These are phyloP conservation scores for Aspergillus wentii DNA, from an alignment of 495 filamentous ascomycete genomes.

Conservation along the genomic window DNA sequence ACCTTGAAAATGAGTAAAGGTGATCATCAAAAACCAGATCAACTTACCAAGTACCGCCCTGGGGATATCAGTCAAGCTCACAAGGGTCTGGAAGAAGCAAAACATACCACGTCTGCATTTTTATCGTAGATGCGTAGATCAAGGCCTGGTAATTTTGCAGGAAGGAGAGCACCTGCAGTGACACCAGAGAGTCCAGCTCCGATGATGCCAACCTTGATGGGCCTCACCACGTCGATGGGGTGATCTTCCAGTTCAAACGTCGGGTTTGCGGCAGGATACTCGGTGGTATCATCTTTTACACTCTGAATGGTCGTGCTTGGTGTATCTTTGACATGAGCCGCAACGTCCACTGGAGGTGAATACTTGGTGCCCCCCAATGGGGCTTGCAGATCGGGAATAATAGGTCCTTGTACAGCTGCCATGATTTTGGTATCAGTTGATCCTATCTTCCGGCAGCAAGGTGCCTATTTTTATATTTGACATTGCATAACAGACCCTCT, in stretches of 20 bases:
- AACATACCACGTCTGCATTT: slow-evolving; percentile 47
- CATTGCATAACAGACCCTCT: too few relatives aligned
- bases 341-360: too few relatives aligned
- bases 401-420: slow-evolving; percentile 7
- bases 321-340: too few relatives aligned
- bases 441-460: too few relatives aligned
- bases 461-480: neutral
- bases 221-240: slow-evolving; percentile 32
- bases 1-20: slow-evolving; percentile 24
- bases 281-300: too few relatives aligned
- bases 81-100: neutral
- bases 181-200: slow-evolving; percentile 50
- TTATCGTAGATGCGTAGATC: slow-evolving; percentile 53
- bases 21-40: too few relatives aligned
- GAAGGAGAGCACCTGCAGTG: slow-evolving; percentile 44
- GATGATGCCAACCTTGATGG: slow-evolving; percentile 47
- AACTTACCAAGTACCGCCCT: slow-evolving; percentile 50
- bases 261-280: neutral
- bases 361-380: neutral
- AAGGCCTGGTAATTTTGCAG: slow-evolving; percentile 45
- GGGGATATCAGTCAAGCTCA: neutral
- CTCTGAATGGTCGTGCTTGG: too few relatives aligned
- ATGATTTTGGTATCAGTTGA: neutral
- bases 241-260: slow-evolving; percentile 36
- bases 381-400: slow-evolving; percentile 3